Conservation (phyloP, 306 rosid species). For the Hippophae rhamnoides region DNA sequence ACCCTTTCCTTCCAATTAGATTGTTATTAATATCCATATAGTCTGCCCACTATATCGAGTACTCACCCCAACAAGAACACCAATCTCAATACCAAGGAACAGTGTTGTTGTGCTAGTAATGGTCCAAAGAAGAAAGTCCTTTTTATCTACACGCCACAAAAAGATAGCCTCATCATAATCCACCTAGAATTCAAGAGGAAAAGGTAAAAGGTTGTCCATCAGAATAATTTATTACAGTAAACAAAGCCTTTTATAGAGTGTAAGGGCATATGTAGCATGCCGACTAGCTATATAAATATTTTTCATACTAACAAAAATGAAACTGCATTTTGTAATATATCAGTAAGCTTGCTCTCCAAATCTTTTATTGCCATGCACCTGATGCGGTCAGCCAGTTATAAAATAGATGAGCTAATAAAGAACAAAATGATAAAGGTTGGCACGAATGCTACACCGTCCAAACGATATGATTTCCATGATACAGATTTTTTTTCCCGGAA, state of each 20-base stretch:
- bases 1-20: too few species aligned
- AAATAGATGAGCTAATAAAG: neutral
- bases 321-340: neutral
- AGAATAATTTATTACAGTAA: neutral
- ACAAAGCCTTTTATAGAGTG: neutral
- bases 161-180: conserved; percentile 86
- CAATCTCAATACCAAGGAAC: conserved; percentile 93
- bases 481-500: too few species aligned
- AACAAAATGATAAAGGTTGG: neutral
- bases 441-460: neutral
- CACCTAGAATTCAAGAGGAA: conserved; percentile 48
- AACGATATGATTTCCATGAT: neutral
- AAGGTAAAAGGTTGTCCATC: conserved; percentile 12
- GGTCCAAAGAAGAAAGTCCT: conserved; percentile 94
- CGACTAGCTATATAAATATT: too few species aligned
- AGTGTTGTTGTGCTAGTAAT: conserved; percentile 69
- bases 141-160: conserved; percentile 85
- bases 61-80: conserved; percentile 92
- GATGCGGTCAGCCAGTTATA: neutral
- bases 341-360: neutral
- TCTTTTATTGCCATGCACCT: neutral
- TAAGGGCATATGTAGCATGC: too few species aligned
- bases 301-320: too few species aligned
- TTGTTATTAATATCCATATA: too few species aligned
- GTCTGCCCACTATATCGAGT: conserved; percentile 13